Base-by-base conservation (phyloP, 345 rosid species). In the Brassica juncea region DNA sequence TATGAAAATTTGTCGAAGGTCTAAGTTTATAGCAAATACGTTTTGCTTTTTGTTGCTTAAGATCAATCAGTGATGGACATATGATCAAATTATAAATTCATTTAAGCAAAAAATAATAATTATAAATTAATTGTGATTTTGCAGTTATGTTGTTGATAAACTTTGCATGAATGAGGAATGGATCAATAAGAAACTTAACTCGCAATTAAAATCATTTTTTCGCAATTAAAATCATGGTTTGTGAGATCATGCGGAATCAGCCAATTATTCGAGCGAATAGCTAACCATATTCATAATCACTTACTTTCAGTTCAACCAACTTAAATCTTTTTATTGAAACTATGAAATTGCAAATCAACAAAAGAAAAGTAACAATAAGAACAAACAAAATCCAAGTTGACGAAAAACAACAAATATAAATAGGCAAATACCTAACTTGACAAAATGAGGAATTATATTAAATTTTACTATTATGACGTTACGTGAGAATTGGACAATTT, bases 401-500 rank as follows among this genome's bases (percentile, higher is more conserved):
- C 15, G 1, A 14, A 35, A 71, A 68, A 44, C 12, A 55, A 23
- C 27, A 65, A 65, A 32, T 52, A 28, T 2, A 71, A 14, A 6
- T 35, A 25, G 55, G 66, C 34, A 19, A 8, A 6, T 28, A 71
- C 39, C 76, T 63, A 77, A 28, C 21, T 54, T 54, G 76, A 64
- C 59, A 77, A 64, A 63, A 34, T 27, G 25, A 71, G 37, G 34
- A 71, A 52, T 77, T 47, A 14, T 63, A 47, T 8, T 8, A 31
- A 8, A 16, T 23, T 49, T 70, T 62, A 66, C 52, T 77, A 71
- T 28, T 55, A 71, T 14, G 19, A 19, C 19, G 35, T 42, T 25
- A 72, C 82, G 77, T 72, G 77, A 58, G 63, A 72, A 67, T 23
- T 78, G 62, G 55, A 78, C 63, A 42, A 66, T 19, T 66, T 78